A percentile compares a stretch with the other conserved stretches of the same genome.
These are phyloP conservation scores for Plenodomus tracheiphilus DNA, from an alignment of 2,329 filamentous ascomycete genomes.

Conservation along the genomic window DNA sequence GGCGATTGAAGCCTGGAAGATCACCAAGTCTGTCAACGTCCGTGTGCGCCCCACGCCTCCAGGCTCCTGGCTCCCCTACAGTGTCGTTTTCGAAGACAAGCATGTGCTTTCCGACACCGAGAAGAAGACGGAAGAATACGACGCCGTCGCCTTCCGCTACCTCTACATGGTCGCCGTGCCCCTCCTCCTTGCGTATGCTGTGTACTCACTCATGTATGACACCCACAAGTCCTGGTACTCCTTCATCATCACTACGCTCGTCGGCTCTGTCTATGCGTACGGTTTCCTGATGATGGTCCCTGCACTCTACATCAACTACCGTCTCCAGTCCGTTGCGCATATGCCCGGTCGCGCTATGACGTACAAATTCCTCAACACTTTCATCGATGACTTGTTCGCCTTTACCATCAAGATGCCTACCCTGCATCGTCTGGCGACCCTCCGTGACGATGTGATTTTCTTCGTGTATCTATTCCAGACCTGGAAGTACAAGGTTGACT, in stretches of 20 bases:
- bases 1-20: conserved; percentile 83
- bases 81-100: conserved; percentile 90
- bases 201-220: conserved; percentile 90
- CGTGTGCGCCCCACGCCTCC: conserved; percentile 71
- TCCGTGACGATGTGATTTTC: conserved; percentile 96
- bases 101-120: conserved; percentile 94
- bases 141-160: conserved; percentile 96
- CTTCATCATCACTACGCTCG: conserved; percentile 91
- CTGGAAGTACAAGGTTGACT: conserved; percentile 90
- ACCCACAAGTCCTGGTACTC: conserved; percentile 98
- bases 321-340: conserved; percentile 86
- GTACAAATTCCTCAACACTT: conserved; percentile 98
- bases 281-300: conserved; percentile 99
- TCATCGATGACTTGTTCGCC: conserved; percentile 97
- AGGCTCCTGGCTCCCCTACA: conserved; percentile 75
- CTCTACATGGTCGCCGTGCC: conserved; percentile 92
- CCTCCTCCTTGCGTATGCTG: conserved; percentile 83
- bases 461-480: conserved; percentile 96
- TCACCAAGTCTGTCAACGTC: conserved; percentile 93
- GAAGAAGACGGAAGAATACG: conserved; percentile 97
- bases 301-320: conserved; percentile 97
- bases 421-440: conserved; percentile 85
- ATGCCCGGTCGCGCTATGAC: conserved; percentile 97
- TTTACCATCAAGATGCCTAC: conserved; percentile 99
- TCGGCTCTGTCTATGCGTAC: conserved; percentile 95